Evolutionary conservation across 495 filamentous ascomycete genomes (phyloP), one percentile per base, ranked within the genome.

Genomic region (Mycothermus thermophilus): DNA sequence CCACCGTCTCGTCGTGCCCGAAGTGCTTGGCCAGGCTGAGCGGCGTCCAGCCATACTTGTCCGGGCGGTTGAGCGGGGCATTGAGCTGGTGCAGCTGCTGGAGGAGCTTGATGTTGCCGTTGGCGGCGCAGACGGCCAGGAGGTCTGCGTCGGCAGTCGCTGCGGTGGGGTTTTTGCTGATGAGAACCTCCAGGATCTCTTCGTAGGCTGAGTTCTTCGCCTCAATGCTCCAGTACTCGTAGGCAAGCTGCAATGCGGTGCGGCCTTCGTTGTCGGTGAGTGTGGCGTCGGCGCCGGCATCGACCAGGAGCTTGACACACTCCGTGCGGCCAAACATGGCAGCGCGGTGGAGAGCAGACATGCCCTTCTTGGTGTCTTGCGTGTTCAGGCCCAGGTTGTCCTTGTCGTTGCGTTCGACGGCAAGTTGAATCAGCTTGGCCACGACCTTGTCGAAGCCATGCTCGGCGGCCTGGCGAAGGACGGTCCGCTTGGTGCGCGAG

Each of bases 341-440:
- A 14, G 54, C 54, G 22, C 44, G 51, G 34, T 57, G 54, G 20
- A 57, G 43, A 3, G 54, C 20, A 8, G 49, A 47, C 39, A 43
- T 41, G 8, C 44, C 35, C 8, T 51, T 44, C 12, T 38, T 44
- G 8, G 32, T 31, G 30, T 55, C 48, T 0, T 20, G 35, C 2
- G 30, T 11, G 32, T 52, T 33, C 32, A 49, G 29, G 18, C n/a
- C 17, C 10, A 47, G 37, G 22, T 9, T 21, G 26, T n/a, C 26
- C 10, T 18, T 6, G 28, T 43, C 34, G 30, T 45, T 26, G 4
- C 26, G 29, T 2, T 24, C 24, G 1, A 13, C 3, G 16, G 48
- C 31, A 1, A 35, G 14, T 6, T 7, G 10, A 19, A 41, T 30
- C 11, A 52, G 37, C 26, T 32, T 40, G 5, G 24, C 15, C 10